Percentiles rank a stretch among this genome's conserved stretches.
Evolutionary conservation across 345 rosid genomes (phyloP).

Genomic region (Populus davidiana): DNA sequence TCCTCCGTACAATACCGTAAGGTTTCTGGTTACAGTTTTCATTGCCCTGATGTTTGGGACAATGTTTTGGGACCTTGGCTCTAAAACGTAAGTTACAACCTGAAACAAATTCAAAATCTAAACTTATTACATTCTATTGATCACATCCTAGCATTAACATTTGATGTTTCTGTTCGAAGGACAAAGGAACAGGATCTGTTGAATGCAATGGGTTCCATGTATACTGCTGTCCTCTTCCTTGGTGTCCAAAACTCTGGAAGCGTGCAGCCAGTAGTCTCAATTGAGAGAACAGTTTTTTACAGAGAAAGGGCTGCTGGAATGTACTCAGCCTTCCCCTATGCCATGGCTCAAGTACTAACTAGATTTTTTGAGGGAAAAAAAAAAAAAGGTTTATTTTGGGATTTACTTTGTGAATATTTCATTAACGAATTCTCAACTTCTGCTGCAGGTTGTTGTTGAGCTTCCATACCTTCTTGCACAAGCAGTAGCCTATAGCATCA

Average conservation of each 20-base stretch:
- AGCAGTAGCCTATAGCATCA: slow-evolving; percentile 38
- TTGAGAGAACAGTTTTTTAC: slow-evolving; percentile 71
- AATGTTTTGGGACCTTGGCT: slow-evolving; percentile 25
- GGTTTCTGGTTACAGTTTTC: slow-evolving; percentile 15
- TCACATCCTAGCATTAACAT: not conserved
- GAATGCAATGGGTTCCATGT: slow-evolving; percentile 81
- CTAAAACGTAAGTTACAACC: slow-evolving; percentile 3
- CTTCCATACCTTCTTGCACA: slow-evolving; percentile 52
- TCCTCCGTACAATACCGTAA: slow-evolving; percentile 17
- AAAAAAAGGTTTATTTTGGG: no score
- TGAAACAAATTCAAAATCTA: no score
- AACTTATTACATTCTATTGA: no score
- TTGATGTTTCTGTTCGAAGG: slow-evolving; percentile 26
- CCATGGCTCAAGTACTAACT: slow-evolving; percentile 50
- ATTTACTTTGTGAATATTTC: not conserved
- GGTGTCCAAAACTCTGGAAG: slow-evolving; percentile 54
- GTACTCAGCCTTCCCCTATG: slow-evolving; percentile 76
- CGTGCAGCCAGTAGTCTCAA: slow-evolving; percentile 61
- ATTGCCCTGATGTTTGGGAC: slow-evolving; percentile 19
- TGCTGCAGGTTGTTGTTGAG: slow-evolving; percentile 49
- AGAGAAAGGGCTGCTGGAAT: slow-evolving; percentile 79
- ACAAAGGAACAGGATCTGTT: slow-evolving; percentile 42
- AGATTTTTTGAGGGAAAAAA: no score
- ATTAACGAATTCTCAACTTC: not conserved
- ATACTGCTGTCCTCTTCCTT: slow-evolving; percentile 59